Base-by-base conservation (phyloP, 345 rosid species). In the Streptanthus diversifolius region DNA sequence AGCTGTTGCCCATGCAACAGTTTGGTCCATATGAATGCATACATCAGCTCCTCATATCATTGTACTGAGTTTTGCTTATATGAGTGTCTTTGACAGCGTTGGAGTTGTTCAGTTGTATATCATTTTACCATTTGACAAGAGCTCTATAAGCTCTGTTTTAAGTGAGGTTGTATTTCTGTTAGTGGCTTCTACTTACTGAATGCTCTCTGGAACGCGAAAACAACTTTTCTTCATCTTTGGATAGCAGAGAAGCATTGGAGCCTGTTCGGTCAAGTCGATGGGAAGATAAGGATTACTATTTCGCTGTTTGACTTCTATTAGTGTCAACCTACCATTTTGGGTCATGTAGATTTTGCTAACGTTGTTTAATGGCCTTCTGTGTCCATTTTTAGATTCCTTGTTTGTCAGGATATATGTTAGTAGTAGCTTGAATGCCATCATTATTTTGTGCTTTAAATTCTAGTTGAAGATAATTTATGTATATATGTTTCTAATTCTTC, bases 71-170 rank as follows among this genome's bases (percentile, higher is more conserved):
- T 76, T 71, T 32, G 22, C 55, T 57, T 58, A 2, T 47, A 70
- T 14, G 27, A 24, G 11, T 76, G 13, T 70, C 24, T 63, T 5
- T 70, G 9, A 53, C 14, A 27, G 27, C 43, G 3, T 54, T 43
- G 70, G 52, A 44, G 58, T 32, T 76, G 71, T 36, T 49, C 37
- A 11, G 17, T 36, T 77, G 73, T 77, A 53, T 61, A 15, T 60
- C 18, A 43, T 8, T 53, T 53, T 62, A 19, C 19, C 51, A 22
- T 60, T 25, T 43, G 25, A 15, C 59, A 65, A 49, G 73, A 41
- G 39, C 48, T 49, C 14, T 39, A 22, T 40, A 32, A 49, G 63
- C 33, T 77, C 40, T 39, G 41, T 52, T 68, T 29, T 32, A 52
- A 11, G 68, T 49, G 21, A 66, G 12, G 14, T 56, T 37, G 30